phyloP scores from a whole-genome alignment of 2,329 filamentous ascomycete genomes.

The Paecilomyces formosus region DNA sequence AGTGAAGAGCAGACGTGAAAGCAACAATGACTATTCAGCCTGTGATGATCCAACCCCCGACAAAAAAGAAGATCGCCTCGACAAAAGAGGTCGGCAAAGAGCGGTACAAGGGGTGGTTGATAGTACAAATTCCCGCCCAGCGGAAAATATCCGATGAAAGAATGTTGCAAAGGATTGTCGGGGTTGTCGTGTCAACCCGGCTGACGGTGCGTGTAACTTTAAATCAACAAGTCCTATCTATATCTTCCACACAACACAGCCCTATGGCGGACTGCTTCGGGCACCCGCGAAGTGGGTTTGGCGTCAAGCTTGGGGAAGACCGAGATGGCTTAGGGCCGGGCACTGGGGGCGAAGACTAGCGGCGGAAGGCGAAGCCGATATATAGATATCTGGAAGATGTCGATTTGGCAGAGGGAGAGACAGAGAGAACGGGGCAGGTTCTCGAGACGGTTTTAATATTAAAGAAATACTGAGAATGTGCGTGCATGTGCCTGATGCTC shows the following conservation, averaged over 20 bases:
- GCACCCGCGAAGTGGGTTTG: not conserved
- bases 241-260: not conserved
- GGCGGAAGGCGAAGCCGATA: constrained; percentile 7
- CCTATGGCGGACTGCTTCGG: not conserved
- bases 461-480: constrained; percentile 6
- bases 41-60: not conserved
- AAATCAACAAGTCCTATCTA: constrained; percentile 5
- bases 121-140: constrained; percentile 20
- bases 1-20: constrained; percentile 1
- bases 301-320: not conserved
- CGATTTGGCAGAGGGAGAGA: constrained; percentile 1
- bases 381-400: constrained; percentile 1
- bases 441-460: constrained; percentile 1
- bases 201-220: constrained; percentile 10
- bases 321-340: constrained; percentile 6
- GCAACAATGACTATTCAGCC: not conserved
- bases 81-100: not conserved
- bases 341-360: constrained; percentile 5
- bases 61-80: not conserved
- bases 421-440: not conserved
- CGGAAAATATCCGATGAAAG: constrained; percentile 16
- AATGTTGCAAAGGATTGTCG: constrained; percentile 25
- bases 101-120: not conserved
- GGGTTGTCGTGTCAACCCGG: constrained; percentile 30
- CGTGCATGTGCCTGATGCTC: constrained; percentile 24